phyloP scores from a whole-genome alignment of 257 asterid genomes.

The Parsonsia alboflavescens region DNA sequence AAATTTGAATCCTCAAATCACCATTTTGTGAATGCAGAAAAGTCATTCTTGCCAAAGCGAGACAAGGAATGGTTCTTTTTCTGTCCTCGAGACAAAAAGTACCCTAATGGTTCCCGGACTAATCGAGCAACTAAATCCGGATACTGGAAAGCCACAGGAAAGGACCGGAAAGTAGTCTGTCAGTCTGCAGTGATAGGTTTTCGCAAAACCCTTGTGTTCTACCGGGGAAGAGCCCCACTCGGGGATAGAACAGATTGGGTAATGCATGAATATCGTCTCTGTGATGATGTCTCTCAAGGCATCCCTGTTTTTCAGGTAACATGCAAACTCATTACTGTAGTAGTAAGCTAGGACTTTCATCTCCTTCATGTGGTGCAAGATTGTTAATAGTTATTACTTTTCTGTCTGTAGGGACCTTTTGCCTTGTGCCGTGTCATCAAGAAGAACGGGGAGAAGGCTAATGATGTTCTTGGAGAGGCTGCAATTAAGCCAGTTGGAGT shows the following conservation, averaged over 20 bases:
- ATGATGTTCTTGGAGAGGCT: conserved; percentile 15
- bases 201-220: conserved; percentile 47
- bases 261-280: conserved; percentile 50
- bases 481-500: conserved; percentile 23
- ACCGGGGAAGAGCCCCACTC: conserved; percentile 44
- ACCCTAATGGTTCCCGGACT: conserved; percentile 48
- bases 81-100: conserved; percentile 46
- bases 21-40: conserved; percentile 30
- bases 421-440: conserved; percentile 48
- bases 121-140: conserved; percentile 50
- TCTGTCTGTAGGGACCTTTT: conserved; percentile 32
- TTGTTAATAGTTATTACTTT: neutral
- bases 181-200: conserved; percentile 31
- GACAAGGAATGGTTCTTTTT: conserved; percentile 58
- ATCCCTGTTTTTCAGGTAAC: conserved; percentile 37
- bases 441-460: conserved; percentile 32
- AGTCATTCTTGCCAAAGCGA: conserved; percentile 46
- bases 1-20: neutral
- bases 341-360: neutral
- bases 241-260: conserved; percentile 53
- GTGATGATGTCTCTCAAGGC: conserved; percentile 39
- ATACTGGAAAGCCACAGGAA: conserved; percentile 58
- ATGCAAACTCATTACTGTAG: neutral
- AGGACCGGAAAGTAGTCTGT: conserved; percentile 40
- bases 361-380: neutral